Evolutionary conservation across 2,329 filamentous ascomycete genomes (phyloP), one percentile per base, ranked within the genome.

Genomic region (Dryadomyces quercivorus): DNA sequence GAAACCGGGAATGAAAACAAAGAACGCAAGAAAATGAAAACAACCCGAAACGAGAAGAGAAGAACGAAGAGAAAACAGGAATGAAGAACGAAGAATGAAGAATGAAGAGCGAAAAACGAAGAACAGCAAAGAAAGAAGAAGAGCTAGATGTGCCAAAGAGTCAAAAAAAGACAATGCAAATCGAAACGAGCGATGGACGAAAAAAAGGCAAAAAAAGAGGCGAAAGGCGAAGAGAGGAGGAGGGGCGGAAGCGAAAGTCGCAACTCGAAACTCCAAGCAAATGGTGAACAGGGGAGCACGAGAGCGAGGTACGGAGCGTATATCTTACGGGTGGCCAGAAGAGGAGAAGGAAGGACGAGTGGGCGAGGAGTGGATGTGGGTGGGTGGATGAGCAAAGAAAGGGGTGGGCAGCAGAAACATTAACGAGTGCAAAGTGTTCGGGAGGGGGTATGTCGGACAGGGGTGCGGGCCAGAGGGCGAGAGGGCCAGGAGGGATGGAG

Each of bases 151-250:
- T 31, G 8, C 26, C 26, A 31, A 31, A 31, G 26, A 31, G 26
- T 31, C 26, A 31, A 31, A 31, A 31, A 31, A 31, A 31, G 26
- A 31, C 26, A 31, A 31, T 31, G 26, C 26, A 54, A 50, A 50
- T 42, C 36, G 20, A 50, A 38, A 50, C 21, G 26, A 6, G 21
- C 43, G 34, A 50, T 40, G 13, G 18, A 31, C 44, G 18, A 38
- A 52, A 38, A 6, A 21, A 53, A 36, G 3, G 21, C n/a, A 50
- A 50, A 46, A 49, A 49, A 55, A 52, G 40, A 57, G n/a, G n/a
- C n/a, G n/a, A n/a, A n/a, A 26, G 5, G 21, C 20, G 46, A 50
- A 46, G 46, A 49, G 54, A 52, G 38, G 56, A 44, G 56, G 50
- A 57, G 36, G 36, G 36, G 36, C 36, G 42, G 36, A 31, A 38